Conservation (phyloP, 1,284 basidiomycete species). For the Uromyces viciae-fabae region DNA sequence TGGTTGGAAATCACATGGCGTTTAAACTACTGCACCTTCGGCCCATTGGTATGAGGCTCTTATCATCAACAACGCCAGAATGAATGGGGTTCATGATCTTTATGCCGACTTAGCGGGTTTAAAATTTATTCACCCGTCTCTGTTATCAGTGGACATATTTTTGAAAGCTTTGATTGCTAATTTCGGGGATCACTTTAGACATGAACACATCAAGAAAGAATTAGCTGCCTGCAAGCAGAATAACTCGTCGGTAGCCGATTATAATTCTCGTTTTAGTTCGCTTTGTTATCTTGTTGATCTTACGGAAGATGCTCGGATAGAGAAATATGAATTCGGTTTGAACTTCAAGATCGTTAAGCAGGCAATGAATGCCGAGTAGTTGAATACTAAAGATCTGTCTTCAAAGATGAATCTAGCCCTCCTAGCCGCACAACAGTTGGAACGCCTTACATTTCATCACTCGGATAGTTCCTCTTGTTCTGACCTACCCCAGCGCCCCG, state of each 20-base stretch:
- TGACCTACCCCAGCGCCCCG: too few species aligned
- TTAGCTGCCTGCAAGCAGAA: background rate
- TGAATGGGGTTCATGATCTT: background rate
- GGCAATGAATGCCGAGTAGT: background rate
- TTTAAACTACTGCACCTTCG: background rate
- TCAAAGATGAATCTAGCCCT: too few species aligned
- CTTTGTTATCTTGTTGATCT: constrained; percentile 16
- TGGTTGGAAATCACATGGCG: background rate
- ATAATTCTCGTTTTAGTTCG: constrained; percentile 2
- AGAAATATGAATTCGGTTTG: background rate
- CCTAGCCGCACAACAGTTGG: too few species aligned
- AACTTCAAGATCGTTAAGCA: background rate
- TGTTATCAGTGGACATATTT: background rate
- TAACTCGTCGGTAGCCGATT: background rate
- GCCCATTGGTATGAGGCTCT: background rate
- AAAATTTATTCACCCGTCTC: background rate
- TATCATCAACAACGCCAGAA: background rate
- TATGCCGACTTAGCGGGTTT: background rate
- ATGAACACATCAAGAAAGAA: background rate
- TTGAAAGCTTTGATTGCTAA: background rate
- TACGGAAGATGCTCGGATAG: background rate
- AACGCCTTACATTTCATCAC: too few species aligned
- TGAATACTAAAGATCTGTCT: too few species aligned
- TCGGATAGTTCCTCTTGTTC: too few species aligned
- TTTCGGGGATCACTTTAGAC: background rate